Conservation (phyloP, 257 asterid species). For the Penstemon barbatus region DNA sequence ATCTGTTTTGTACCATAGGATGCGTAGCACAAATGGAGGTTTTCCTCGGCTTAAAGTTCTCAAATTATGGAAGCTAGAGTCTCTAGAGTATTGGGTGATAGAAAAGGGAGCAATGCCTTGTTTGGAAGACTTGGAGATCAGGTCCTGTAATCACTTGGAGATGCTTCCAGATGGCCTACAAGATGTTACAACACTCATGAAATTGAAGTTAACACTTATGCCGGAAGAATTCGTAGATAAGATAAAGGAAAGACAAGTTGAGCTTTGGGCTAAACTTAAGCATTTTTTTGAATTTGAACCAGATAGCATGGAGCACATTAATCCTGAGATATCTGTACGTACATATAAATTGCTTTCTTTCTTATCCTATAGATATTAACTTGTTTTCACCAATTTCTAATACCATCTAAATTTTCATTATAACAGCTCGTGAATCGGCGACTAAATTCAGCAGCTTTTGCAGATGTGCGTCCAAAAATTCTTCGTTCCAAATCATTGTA, state of each 20-base stretch:
- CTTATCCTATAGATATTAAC: too few species aligned
- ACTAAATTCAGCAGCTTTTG: too few species aligned
- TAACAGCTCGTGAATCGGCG: too few species aligned
- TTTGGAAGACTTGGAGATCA: slow-evolving; percentile 32
- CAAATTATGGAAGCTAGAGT: slow-evolving; percentile 31
- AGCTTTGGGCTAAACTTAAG: slow-evolving; percentile 9
- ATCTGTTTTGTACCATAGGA: neutral
- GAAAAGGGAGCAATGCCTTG: slow-evolving; percentile 28
- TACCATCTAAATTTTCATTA: too few species aligned
- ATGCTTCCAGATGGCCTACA: slow-evolving; percentile 21
- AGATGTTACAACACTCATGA: neutral
- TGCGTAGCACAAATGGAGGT: slow-evolving; percentile 17
- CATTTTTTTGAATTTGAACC: neutral
- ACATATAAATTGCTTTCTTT: too few species aligned
- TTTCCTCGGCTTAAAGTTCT: slow-evolving; percentile 27
- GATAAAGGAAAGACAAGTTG: neutral
- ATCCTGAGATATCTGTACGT: too few species aligned
- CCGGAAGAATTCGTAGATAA: neutral
- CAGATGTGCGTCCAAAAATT: too few species aligned
- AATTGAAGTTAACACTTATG: slow-evolving; percentile 6
- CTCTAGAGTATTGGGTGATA: slow-evolving; percentile 3
- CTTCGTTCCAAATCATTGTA: too few species aligned
- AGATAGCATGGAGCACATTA: too few species aligned
- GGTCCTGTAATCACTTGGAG: slow-evolving; percentile 19
- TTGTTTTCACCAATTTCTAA: too few species aligned